A percentile compares a stretch with the other conserved stretches of the same genome.
These are phyloP conservation scores for Exidia glandulosa DNA, from an alignment of 768 basidiomycete species.

Conservation along the genomic window DNA sequence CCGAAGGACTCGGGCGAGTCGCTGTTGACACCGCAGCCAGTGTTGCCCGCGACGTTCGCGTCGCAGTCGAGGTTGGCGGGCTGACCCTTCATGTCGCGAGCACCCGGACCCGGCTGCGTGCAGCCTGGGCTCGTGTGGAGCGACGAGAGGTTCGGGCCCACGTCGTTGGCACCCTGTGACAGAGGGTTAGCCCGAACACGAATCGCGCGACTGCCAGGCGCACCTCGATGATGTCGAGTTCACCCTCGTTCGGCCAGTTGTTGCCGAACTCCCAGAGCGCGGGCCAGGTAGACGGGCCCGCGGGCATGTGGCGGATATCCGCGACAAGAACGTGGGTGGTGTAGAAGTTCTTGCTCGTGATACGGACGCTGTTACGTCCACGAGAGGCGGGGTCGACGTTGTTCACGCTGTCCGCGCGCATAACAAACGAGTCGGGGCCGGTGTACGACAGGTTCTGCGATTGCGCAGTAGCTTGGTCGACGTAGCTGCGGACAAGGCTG, in stretches of 20 bases:
- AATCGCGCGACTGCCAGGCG: background rate
- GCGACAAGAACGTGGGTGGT: background rate
- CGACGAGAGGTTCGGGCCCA: slow-evolving; percentile 4
- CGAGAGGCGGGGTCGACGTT: slow-evolving; percentile 3
- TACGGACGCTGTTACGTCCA: slow-evolving; percentile 10
- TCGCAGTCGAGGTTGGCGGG: slow-evolving; percentile 5
- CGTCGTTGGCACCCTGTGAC: slow-evolving; percentile 2
- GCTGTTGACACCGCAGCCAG: slow-evolving; percentile 26
- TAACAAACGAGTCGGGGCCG: slow-evolving; percentile 5
- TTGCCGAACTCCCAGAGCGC: slow-evolving; percentile 2
- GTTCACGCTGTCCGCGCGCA: slow-evolving; percentile 8
- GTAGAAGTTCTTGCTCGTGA: slow-evolving; percentile 9
- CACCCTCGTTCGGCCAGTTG: slow-evolving; percentile 8
- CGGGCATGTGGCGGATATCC: slow-evolving; percentile 12
- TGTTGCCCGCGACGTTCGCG: slow-evolving; percentile 19
- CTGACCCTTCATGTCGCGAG: background rate
- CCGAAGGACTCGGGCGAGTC: slow-evolving; percentile 18
- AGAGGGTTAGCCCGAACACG: slow-evolving; percentile 1
- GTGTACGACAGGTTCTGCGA: slow-evolving; percentile 1
- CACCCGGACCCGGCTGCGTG: background rate
- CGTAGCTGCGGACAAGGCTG: slow-evolving; percentile 2
- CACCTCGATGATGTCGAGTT: slow-evolving; percentile 12
- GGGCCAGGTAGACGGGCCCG: slow-evolving; percentile 9
- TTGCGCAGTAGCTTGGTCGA: slow-evolving; percentile 4
- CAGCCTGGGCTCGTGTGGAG: slow-evolving; percentile 6